Evolutionary conservation across 768 basidiomycete species (phyloP).

Genomic region (Lactarius tabidus): DNA sequence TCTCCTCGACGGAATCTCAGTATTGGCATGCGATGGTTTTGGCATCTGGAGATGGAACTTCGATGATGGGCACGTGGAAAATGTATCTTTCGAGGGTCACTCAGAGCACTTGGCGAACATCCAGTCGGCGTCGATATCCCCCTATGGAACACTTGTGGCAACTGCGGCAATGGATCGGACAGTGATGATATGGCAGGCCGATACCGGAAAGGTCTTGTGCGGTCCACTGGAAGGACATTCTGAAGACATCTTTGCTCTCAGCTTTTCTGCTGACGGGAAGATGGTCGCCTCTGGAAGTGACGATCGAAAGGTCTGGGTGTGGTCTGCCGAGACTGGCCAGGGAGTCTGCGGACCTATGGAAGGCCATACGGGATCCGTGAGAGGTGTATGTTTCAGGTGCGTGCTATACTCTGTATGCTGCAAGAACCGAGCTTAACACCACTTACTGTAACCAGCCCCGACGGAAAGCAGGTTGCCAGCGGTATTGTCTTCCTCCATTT

Average conservation of each 20-base stretch:
- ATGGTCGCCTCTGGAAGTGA: conserved; percentile 22
- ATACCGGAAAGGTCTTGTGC: conserved; percentile 12
- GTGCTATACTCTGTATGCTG: background rate
- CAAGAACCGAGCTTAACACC: background rate
- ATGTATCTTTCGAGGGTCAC: background rate
- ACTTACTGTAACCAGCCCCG: conserved; percentile 10
- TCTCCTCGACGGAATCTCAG: background rate
- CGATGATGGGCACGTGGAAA: background rate
- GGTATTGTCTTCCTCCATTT: conserved; percentile 1
- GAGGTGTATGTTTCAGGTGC: conserved; percentile 18
- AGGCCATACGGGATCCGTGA: conserved; percentile 11
- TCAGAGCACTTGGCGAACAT: conserved; percentile 3
- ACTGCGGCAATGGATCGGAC: conserved; percentile 4
- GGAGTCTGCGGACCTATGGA: conserved; percentile 16
- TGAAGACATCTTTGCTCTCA: conserved; percentile 13
- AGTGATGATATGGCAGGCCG: conserved; percentile 20
- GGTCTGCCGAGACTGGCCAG: conserved; percentile 15
- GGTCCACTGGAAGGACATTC: conserved; percentile 24
- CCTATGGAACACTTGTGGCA: conserved; percentile 15
- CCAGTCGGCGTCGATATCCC: conserved; percentile 19
- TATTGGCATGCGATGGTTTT: conserved; percentile 7
- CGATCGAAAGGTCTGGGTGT: conserved; percentile 18
- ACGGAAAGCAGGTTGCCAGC: conserved; percentile 19
- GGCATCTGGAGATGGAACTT: conserved; percentile 8
- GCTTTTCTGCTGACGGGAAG: conserved; percentile 22